Base-by-base conservation (phyloP, 768 basidiomycete species). In the Leccinum longicurvipes region DNA sequence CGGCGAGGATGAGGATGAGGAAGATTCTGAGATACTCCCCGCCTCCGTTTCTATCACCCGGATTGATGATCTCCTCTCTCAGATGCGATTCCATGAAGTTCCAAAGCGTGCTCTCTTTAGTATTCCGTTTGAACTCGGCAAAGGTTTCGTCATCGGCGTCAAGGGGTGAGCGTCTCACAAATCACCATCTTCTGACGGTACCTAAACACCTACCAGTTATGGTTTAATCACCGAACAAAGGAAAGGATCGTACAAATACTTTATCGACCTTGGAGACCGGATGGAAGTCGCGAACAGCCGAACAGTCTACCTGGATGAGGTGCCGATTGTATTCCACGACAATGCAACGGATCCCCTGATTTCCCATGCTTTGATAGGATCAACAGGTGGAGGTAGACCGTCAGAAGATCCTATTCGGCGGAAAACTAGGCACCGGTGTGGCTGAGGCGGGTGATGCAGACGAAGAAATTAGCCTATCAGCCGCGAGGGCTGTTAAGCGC, bases 201-300 rank as follows among this genome's bases (percentile, higher is more conserved):
- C 15, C 50, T 63, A 55, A 58, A 57, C 28, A 25, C 57, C 47
- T 42, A 23, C 17, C 60, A 97, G 93, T 47, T 99, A 96, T 70
- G 87, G 91, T 9, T 72, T 96, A 44, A 80, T 98, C 15, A 91
- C 91, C 1, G 87, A 94, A 65, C 93, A 95, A 72, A 89, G 82
- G 69, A 95, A 88, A 70, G 89, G 91, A 0, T 52, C 77, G 5
- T 89, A 93, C 69, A 88, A 83, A 66, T 91, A 93, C 65, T 94
- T 97, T 57, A 81, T 84, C 32, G 91, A 91, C 64, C 79, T 83
- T 55, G 92, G 84, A 47, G 86, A 86, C 66, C 77, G 78, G 57
- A 87, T 85, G 86, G 89, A 88, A 62, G 86, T 90, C 50, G 92
- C 87, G 1, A 74, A 78, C 42, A 78, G 79, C 50, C 82, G 82